These are phyloP conservation scores for Ciborinia camelliae DNA, from an alignment of 2,329 filamentous ascomycete species.

Conservation along the genomic window DNA sequence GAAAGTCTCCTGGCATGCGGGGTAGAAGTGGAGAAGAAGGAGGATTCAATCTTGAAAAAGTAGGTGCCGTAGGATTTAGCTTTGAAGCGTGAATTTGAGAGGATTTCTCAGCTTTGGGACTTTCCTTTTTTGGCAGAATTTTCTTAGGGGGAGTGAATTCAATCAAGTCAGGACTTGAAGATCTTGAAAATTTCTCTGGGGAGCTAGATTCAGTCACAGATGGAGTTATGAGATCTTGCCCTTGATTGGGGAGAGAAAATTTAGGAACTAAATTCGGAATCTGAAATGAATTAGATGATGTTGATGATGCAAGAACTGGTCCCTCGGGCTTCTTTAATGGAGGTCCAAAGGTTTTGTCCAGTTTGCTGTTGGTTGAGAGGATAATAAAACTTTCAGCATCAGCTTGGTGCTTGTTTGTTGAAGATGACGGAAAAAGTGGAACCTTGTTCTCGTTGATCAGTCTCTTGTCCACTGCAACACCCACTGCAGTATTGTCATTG, in stretches of 20 bases:
- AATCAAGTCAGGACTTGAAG: slow-evolving; percentile 1
- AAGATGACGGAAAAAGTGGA: not conserved
- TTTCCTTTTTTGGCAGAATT: not conserved
- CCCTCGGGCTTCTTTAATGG: not conserved
- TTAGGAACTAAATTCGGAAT: not conserved
- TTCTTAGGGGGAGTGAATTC: slow-evolving; percentile 5
- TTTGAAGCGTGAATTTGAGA: slow-evolving; percentile 1
- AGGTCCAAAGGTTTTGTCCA: not conserved
- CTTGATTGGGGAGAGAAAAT: not conserved
- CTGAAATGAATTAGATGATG: not conserved
- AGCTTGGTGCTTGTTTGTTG: slow-evolving; percentile 2
- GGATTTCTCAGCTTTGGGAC: not conserved
- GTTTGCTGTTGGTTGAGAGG: not conserved
- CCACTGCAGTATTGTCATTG: not conserved
- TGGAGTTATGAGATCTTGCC: not conserved
- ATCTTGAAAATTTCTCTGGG: not conserved
- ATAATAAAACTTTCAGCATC: not conserved
- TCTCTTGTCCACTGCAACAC: not conserved
- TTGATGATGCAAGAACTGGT: not conserved
- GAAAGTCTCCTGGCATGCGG: not conserved
- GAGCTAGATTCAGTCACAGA: not conserved
- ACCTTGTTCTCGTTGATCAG: too few species aligned
- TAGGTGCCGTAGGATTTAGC: not conserved
- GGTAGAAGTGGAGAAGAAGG: not conserved
- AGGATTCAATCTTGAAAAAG: not conserved